Evolutionary conservation across 2,329 filamentous ascomycete genomes (phyloP).

Genomic region (Paraconiothyrium brasiliense): DNA sequence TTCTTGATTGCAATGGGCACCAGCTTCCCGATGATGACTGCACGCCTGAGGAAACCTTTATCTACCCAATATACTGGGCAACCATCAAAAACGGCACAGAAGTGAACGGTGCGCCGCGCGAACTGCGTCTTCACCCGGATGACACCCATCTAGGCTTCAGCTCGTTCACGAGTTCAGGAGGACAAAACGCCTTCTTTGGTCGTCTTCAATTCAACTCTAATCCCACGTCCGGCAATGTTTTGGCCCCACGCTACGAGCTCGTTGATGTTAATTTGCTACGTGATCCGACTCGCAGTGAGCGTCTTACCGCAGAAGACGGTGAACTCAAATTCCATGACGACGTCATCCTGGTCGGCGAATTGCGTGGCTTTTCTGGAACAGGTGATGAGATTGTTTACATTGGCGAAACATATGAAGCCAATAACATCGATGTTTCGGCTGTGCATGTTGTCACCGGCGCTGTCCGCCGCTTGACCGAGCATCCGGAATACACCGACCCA

Average conservation of each 20-base stretch:
- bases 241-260: constrained; percentile 50
- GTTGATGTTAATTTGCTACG: constrained; percentile 51
- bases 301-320: constrained; percentile 33
- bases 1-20: constrained; percentile 49
- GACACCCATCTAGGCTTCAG: constrained; percentile 56
- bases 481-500: constrained; percentile 58
- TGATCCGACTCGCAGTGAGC: constrained; percentile 26
- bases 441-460: constrained; percentile 52
- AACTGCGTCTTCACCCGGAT: constrained; percentile 59
- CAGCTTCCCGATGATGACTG: constrained; percentile 50
- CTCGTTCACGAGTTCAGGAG: constrained; percentile 41
- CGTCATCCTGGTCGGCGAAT: constrained; percentile 54
- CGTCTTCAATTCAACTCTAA: constrained; percentile 54
- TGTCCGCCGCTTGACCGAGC: constrained; percentile 54
- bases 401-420: constrained; percentile 53
- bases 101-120: constrained; percentile 49
- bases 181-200: constrained; percentile 47
- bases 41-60: constrained; percentile 47
- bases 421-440: constrained; percentile 58
- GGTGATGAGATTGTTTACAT: constrained; percentile 56
- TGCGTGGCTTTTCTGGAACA: constrained; percentile 56
- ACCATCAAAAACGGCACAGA: constrained; percentile 41
- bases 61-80: constrained; percentile 56
- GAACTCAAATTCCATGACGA: constrained; percentile 42
- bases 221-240: constrained; percentile 29